Evolutionary conservation across 1,139 yeast genomes (phyloP), one percentile per base, ranked within the genome.

Genomic region (Protomyces gravidus): DNA sequence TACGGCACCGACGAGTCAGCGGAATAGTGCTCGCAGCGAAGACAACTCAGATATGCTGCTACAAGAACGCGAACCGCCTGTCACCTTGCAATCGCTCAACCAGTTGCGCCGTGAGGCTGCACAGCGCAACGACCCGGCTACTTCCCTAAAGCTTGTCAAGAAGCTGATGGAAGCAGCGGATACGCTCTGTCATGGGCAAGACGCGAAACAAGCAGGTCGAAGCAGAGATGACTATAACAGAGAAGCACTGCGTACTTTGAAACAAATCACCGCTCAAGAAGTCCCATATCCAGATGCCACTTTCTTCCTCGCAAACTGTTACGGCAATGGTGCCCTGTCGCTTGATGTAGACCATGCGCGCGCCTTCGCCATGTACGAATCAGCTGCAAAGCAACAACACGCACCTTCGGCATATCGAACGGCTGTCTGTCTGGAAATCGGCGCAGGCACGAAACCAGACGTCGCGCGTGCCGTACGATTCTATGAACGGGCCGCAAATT

Each of bases 351-450:
- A 84, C 70, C 82, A 81, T 65, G 76, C 70, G 46, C 79, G 79
- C 67, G 89, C 89, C 1, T 81, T 80, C 65, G 80, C 80, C 61
- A 73, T 77, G 56, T 85, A 84, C 69, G 66, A 72, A 42, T 79
- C 78, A 61, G 83, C 89, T 0, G 85, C 86, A 3, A 74, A 74
- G 51, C 75, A 76, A 39, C 78, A 79, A 15, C 83, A 83, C 67
- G 73, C 82, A 0, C 80, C 79, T 55, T 83, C 85, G 5, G 78
- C 83, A 59, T 85, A 83, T 71, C 73, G 89, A 50, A 78, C 82
- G 1, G 90, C 85, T 1, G 85, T 84, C 21, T 81, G 87, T 66
- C 78, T 78, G 67, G 90, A 85, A 67, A 75, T 80, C 61, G 87
- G 86, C 1, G 80, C 83, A 45, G 90, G 90, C 2, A 74, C 77